Percentiles rank a stretch among this genome's conserved stretches.
These are phyloP conservation scores for Grosmannia clavigera DNA, from an alignment of 2,329 filamentous ascomycete species.

Conservation along the genomic window DNA sequence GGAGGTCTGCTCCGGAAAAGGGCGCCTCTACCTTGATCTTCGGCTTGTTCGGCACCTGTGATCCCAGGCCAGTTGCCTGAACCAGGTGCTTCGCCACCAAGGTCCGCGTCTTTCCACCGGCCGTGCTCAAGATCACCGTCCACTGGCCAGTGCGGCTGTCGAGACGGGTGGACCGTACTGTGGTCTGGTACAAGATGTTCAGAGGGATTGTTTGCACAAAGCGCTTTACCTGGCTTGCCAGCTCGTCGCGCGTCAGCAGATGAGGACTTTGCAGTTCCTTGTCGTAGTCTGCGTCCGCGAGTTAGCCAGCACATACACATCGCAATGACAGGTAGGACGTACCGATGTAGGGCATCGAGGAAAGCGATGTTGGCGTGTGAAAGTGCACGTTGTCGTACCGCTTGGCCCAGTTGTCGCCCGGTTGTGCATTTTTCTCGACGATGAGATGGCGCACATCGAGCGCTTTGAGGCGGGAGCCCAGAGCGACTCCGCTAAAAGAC, in stretches of 20 bases:
- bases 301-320: not conserved
- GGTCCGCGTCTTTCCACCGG: not conserved
- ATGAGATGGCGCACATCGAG: not conserved
- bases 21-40: not conserved
- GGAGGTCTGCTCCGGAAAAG: not conserved
- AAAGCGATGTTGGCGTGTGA: conserved; percentile 1
- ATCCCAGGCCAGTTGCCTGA: conserved; percentile 1
- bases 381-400: conserved; percentile 2
- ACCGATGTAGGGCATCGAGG: conserved; percentile 2
- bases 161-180: not conserved
- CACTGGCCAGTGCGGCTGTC: not conserved
- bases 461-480: conserved; percentile 2
- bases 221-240: not conserved
- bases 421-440: not conserved
- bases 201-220: conserved; percentile 1
- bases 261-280: conserved; percentile 2
- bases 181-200: not conserved
- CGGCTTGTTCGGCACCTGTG: conserved; percentile 2
- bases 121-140: not conserved
- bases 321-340: not conserved
- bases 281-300: not conserved
- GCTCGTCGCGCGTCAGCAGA: not conserved
- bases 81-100: not conserved
- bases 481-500: not conserved
- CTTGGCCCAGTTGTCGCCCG: conserved; percentile 3